Evolutionary conservation across 495 filamentous ascomycete genomes (phyloP), one percentile per base, ranked within the genome.

Genomic region (Aspergillus kassunensis): DNA sequence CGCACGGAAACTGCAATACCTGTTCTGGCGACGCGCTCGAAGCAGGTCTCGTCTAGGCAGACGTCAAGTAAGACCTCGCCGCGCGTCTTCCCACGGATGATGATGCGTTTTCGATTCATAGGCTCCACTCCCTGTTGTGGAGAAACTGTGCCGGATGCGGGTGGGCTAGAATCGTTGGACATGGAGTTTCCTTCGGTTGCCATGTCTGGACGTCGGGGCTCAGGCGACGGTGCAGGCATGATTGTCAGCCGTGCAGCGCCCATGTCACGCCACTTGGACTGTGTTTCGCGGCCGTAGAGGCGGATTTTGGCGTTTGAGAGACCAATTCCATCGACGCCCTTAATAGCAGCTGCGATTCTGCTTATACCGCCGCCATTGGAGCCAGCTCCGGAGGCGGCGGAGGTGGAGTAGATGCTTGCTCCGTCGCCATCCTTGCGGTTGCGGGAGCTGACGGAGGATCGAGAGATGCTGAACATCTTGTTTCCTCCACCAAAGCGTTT

Each of bases 1-100:
- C 90, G 90, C 10, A 97, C 85, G 49, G 83, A 91, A 42, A 95
- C 77, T 12, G 90, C 88, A 60, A 98, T 89, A 7, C 93, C 93
- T 35, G 83, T 87, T 42, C 86, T 75, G 0, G 87, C 91, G 24
- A 96, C 75, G 7, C 88, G 77, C 61, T 90, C 87, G 63, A 98
- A 98, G 47, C 86, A 88, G 55, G 79, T 86, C 66, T 88, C 87
- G 4, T 85, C 85, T 3, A 98, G 73, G 53, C 90, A 89, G 2
- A 86, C 88, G 66, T 98, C 93, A 0, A 97, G 72, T 53, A 95
- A 62, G 11, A 87, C 74, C 33, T 84, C 76, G 3, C 79, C 79
- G 49, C 81, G 80, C 10, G 84, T 85, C 67, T 86, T 84, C 13
- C 81, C 82, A 3, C 71, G 68, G 18, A 97, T 83, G 24, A 96